A percentile compares a stretch with the other conserved stretches of the same genome.
Evolutionary conservation across 1,139 yeast species (phyloP).

Genomic region (Lodderomyces metapsilosis): DNA sequence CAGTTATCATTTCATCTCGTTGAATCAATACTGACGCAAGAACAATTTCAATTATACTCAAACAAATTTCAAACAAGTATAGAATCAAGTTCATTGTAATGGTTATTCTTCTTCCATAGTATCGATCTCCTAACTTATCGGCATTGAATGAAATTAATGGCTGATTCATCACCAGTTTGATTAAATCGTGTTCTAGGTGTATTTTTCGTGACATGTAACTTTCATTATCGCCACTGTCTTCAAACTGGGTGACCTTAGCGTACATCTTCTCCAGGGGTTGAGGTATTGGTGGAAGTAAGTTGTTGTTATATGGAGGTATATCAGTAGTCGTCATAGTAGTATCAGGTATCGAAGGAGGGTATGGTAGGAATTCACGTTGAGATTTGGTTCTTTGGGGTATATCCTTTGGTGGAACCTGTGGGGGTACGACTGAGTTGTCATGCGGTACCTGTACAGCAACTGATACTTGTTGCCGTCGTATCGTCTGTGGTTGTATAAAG

Average conservation of each 20-base stretch:
- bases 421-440: constrained; percentile 9
- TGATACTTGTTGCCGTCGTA: constrained; percentile 6
- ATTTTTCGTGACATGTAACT: constrained; percentile 23
- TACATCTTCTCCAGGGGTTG: constrained; percentile 1
- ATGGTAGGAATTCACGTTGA: constrained; percentile 14
- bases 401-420: constrained; percentile 15
- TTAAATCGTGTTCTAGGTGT: constrained; percentile 30
- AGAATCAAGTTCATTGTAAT: constrained; percentile 32
- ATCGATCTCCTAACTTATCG: constrained; percentile 20
- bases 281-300: constrained; percentile 6
- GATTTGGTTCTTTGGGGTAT: constrained; percentile 7
- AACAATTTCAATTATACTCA: constrained; percentile 33
- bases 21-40: constrained; percentile 27
- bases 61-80: constrained; percentile 34
- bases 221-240: constrained; percentile 3
- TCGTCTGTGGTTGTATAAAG: neutral
- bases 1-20: constrained; percentile 22
- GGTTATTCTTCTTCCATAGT: constrained; percentile 19
- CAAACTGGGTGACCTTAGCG: constrained; percentile 5
- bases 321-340: no score
- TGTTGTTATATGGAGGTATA: constrained; percentile 4
- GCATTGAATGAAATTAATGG: constrained; percentile 25
- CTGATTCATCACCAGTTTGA: constrained; percentile 36
- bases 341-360: constrained; percentile 8
- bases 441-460: constrained; percentile 13